Base-by-base conservation (phyloP, 768 basidiomycete species). In the Leccinum uliginosum region DNA sequence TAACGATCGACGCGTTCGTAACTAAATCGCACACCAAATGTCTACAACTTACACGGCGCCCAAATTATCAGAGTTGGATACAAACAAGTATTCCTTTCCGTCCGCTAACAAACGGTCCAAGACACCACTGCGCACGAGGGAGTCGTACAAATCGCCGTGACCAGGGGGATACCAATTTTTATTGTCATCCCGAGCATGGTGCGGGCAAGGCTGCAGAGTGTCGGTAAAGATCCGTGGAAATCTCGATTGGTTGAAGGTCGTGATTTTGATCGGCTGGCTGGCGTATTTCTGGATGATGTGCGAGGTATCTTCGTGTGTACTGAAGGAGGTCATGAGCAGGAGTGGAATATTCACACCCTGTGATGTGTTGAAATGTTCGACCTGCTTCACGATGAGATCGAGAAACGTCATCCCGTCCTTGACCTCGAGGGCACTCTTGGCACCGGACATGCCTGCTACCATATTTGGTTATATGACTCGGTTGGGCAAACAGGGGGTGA, bases 251-350 rank as follows among this genome's bases (percentile, higher is more conserved):
- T 91, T 92, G 80, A 95, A 94, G 57, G 85, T 87, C 52, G 87
- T 86, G 74, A 96, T 93, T 72, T 91, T 89, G 68, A 97, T 83
- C 69, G 94, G 91, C 77, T 95, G 93, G 77, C 93, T 91, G 51
- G 87, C 85, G 73, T 97, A 97, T 77, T 96, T 97, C 74, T 97
- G 93, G 75, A 95, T 93, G 80, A 97, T 92, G 63, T 91, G 89
- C 60, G 91, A 85, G 50, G 95, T 96, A 73, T 98, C 94, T 35
- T 97, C 92, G 71, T 94, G 91, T 19, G 95, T 98, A 80, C 96
- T 96, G 82, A 98, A 98, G 55, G 93, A 96, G 69, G 94, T 97
- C 96, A 97, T 96, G 68, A 98, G 85, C 76, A 97, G 89, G 73
- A 97, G 88, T n/a, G 93, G 94, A 46, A 96, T 91, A 74, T 97